Conservation (phyloP, 2,329 filamentous ascomycete genomes). For the Ascocoryne sarcoides region DNA sequence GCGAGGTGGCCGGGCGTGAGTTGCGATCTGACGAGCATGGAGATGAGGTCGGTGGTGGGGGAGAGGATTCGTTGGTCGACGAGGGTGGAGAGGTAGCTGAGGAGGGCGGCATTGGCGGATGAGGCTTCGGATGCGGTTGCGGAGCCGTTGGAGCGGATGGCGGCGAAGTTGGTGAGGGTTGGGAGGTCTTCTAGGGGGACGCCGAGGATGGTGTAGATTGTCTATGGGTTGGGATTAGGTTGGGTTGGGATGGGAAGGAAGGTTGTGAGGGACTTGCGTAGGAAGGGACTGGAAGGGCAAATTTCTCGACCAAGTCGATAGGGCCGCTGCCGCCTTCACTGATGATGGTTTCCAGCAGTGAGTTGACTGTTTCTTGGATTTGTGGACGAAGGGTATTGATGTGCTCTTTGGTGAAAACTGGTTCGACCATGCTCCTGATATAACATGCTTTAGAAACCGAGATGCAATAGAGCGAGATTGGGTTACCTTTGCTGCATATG, state of each 20-base stretch:
- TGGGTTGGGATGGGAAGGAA: background rate
- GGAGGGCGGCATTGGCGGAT: constrained; percentile 37
- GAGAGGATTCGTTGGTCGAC: constrained; percentile 33
- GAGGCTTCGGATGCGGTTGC: constrained; percentile 38
- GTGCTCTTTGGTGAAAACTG: constrained; percentile 33
- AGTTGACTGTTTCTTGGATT: constrained; percentile 37
- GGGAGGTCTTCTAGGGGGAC: constrained; percentile 39
- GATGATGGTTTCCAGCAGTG: constrained; percentile 34
- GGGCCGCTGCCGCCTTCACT: constrained; percentile 31
- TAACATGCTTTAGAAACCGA: no score
- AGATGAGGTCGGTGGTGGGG: constrained; percentile 39
- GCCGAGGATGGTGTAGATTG: constrained; percentile 42
- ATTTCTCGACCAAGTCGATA: constrained; percentile 38
- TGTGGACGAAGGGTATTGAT: constrained; percentile 35
- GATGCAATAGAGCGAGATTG: background rate
- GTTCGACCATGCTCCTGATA: constrained; percentile 38
- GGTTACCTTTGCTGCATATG: constrained; percentile 37
- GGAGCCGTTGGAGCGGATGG: constrained; percentile 39
- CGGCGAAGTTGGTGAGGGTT: constrained; percentile 38
- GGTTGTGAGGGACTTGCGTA: constrained; percentile 30
- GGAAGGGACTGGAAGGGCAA: constrained; percentile 39
- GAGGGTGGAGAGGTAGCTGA: constrained; percentile 36
- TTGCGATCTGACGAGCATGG: constrained; percentile 28
- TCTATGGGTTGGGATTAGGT: constrained; percentile 27
- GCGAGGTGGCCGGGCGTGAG: constrained; percentile 27